phyloP scores from a whole-genome alignment of 2,329 filamentous ascomycete genomes.

The Exophiala phaeomuriformis region DNA sequence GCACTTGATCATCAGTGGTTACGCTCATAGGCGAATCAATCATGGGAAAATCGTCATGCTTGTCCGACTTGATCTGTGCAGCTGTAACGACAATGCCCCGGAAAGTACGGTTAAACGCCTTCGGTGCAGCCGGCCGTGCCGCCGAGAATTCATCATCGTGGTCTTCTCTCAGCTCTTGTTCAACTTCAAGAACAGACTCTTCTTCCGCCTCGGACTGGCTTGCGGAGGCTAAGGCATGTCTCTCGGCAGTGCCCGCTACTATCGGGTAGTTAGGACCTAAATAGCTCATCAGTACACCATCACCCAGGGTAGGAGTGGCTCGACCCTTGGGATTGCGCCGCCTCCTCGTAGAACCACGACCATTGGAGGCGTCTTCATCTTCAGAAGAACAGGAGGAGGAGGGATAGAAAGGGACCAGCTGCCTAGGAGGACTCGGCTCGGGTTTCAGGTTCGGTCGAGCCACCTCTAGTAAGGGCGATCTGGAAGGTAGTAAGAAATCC shows the following conservation, averaged over 20 bases:
- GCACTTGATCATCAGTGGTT: background rate
- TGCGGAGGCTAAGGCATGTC: conserved; percentile 43
- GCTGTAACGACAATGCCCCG: background rate
- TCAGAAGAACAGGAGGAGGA: conserved; percentile 18
- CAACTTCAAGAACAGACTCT: conserved; percentile 32
- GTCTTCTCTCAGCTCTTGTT: background rate
- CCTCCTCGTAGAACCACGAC: conserved; percentile 14
- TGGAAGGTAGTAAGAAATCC: conserved; percentile 10
- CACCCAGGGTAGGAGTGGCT: conserved; percentile 44
- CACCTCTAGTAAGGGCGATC: conserved; percentile 34
- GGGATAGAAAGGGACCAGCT: conserved; percentile 24
- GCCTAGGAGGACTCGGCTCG: conserved; percentile 30
- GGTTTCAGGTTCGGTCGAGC: conserved; percentile 31
- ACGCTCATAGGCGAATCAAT: conserved; percentile 10
- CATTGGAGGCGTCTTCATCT: conserved; percentile 16
- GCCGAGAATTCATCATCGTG: background rate
- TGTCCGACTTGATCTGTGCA: background rate
- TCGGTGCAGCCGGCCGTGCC: background rate
- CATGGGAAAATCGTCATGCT: conserved; percentile 17
- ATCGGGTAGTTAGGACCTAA: conserved; percentile 60
- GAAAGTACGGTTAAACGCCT: background rate
- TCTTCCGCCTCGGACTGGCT: conserved; percentile 41
- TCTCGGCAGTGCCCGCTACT: conserved; percentile 53
- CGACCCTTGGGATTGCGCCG: conserved; percentile 29
- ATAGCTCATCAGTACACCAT: conserved; percentile 59